A percentile compares a stretch with the other conserved stretches of the same genome.
Evolutionary conservation across 148 eudicot genomes (phyloP).

Genomic region (Cornus kousa): DNA sequence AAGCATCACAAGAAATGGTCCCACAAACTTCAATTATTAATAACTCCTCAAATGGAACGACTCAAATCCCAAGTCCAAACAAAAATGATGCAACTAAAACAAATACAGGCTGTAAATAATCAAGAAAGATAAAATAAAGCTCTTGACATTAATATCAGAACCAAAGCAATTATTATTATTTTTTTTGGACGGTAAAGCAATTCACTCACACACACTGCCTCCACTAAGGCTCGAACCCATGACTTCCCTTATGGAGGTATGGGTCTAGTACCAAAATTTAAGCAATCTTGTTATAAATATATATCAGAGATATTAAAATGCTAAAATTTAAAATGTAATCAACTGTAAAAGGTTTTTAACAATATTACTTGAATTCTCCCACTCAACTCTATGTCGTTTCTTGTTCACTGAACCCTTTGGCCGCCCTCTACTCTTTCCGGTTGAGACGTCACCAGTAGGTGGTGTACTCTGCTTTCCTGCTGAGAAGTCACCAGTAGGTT

Average conservation of each 20-base stretch:
- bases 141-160: neutral
- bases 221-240: too few species aligned
- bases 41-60: neutral
- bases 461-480: slow-evolving; percentile 19
- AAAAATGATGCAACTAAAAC: neutral
- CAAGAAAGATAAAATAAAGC: neutral
- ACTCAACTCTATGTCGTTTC: slow-evolving; percentile 30
- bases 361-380: slow-evolving; percentile 41
- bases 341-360: neutral
- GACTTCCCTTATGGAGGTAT: too few species aligned
- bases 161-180: neutral
- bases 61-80: neutral
- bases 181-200: too few species aligned
- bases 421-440: slow-evolving; percentile 23
- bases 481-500: slow-evolving; percentile 17
- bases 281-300: neutral
- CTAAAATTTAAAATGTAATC: slow-evolving; percentile 4
- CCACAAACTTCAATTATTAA: neutral
- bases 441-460: too few species aligned
- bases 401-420: slow-evolving; percentile 36
- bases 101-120: neutral
- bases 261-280: too few species aligned
- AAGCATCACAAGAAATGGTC: neutral
- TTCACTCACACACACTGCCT: too few species aligned
- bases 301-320: neutral